Base-by-base conservation (phyloP, 805 yeast genomes). In the Ogataea naganishii region DNA sequence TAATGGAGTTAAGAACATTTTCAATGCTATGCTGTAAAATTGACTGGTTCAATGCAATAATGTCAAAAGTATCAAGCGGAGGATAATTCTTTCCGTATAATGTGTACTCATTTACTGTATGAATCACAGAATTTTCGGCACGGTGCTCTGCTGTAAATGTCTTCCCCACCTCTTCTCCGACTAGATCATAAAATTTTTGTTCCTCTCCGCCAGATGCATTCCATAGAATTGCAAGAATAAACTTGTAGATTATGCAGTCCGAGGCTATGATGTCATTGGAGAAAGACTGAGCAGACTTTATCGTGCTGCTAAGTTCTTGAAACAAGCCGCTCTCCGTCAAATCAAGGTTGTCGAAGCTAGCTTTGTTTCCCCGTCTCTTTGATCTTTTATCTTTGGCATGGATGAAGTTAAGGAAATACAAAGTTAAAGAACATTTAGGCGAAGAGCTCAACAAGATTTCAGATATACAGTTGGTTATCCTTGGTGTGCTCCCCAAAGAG, bases 121-220 rank as follows among this genome's bases (percentile, higher is more conserved):
- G n/a, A n/a, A n/a, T n/a, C n/a, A n/a, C n/a, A n/a, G n/a, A n/a
- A n/a, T n/a, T n/a, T n/a, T n/a, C n/a, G n/a, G n/a, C n/a, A n/a
- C n/a, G n/a, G n/a, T n/a, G n/a, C n/a, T 19, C 15, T 8, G 16
- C 17, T 10, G 24, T 19, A 23, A 32, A 32, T 4, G 25, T 26
- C 4, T 8, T 8, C 10, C 31, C 35, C 10, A 32, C 17, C 8
- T 32, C 31, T 4, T 12, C 18, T 7, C 35, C 31, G 17, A 32
- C 27, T 2, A 27, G n/a, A 11, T 15, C 7, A 12, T 20, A 27
- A 13, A 32, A 32, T 8, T 30, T 10, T 7, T 20, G 15, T 13
- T 23, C 12, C 12, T 19, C 15, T 14, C 21, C 5, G 4, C 4
- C 9, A 2, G 26, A 11, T 7, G 26, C n/a, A 18, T 27, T 27